Evolutionary conservation across 768 basidiomycete species (phyloP), one percentile per base, ranked within the genome.

Genomic region (Mrakia gelida): DNA sequence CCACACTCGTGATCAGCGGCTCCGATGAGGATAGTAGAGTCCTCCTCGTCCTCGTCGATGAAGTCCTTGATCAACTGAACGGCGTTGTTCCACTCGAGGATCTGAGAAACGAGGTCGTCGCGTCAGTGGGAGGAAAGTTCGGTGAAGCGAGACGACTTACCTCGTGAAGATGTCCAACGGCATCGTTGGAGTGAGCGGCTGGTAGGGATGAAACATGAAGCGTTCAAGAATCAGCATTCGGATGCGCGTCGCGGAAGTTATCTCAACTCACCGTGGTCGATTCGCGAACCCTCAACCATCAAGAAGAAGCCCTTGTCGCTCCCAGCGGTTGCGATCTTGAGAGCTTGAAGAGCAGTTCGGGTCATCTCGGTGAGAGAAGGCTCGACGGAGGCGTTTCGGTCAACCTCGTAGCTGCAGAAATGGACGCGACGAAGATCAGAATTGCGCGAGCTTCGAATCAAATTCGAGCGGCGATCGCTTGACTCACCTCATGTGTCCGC

Each of bases 331-430:
- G 68, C 70, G 3, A 41, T 43, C 54, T 80, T 73, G 21, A 83
- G 80, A 32, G 80, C 76, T 2, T 71, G 34, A 7, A 83, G 70
- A 1, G 83, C 82, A 7, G 81, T 81, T 13, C 43, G 56, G 1
- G 82, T 70, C 81, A 83, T 83, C 67, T 83, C 82, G 34, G 76
- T 76, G 52, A 83, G 72, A 6, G 80, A 75, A 3, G 81, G 82
- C 75, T 83, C 76, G 54, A 67, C 15, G 68, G 56, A 11, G n/a
- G 80, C 9, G 71, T 80, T 73, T 21, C 83, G 79, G 76, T 83
- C 83, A 30, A 83, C 43, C 70, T 83, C 82, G 68, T 81, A 82
- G 26, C n/a, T n/a, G n/a, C n/a, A n/a, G n/a, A n/a, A n/a, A n/a
- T n/a, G n/a, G n/a, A n/a, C n/a, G n/a, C n/a, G n/a, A n/a, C n/a